Base-by-base conservation (phyloP, 371 early-diverging fungal species). In the Mortierella sp. region DNA sequence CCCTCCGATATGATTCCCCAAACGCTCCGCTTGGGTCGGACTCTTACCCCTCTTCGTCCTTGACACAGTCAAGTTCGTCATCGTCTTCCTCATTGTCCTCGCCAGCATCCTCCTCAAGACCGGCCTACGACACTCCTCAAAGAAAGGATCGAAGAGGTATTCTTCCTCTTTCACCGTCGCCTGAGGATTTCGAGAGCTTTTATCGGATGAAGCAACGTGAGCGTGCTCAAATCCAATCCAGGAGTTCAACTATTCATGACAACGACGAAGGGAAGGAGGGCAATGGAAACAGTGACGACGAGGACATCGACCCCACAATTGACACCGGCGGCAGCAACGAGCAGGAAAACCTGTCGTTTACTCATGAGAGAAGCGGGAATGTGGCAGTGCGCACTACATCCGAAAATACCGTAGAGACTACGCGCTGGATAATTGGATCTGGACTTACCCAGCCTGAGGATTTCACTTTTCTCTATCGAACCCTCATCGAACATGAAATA, bases 361-460 rank as follows among this genome's bases (percentile, higher is more conserved):
- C 72, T 71, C 10, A 61, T 16, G 34, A 61, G 53, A 67, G 57
- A n/a, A 76, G 53, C 61, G 53, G 55, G 34, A 34, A 61, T 19
- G 16, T 34, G 0, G 24, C 37, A 10, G 24, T 24, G 2, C 67
- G 43, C 21, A 61, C 72, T 16, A 40, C 78, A 43, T 44, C 72
- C 14, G 69, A 24, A 37, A 14, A 11, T 34, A 50, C n/a, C 8
- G 64, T 71, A 74, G 71, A 26, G 2, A 50, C 70, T 6, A 73
- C 77, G 26, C 80, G 72, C n/a, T 83, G 83, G 83, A 76, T 83
- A 26, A 73, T 83, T 0, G 83, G 77, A 0, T 80, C 83, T 0
- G 83, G 83, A 43, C 44, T 83, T 48, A 79, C 72, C 4, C 83
- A 77, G 26, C 72, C 83, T 3, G 80, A 80, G 34, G 83, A 83